Conservation (phyloP, 1,139 yeast species). For the Kodamaea derodonti region DNA sequence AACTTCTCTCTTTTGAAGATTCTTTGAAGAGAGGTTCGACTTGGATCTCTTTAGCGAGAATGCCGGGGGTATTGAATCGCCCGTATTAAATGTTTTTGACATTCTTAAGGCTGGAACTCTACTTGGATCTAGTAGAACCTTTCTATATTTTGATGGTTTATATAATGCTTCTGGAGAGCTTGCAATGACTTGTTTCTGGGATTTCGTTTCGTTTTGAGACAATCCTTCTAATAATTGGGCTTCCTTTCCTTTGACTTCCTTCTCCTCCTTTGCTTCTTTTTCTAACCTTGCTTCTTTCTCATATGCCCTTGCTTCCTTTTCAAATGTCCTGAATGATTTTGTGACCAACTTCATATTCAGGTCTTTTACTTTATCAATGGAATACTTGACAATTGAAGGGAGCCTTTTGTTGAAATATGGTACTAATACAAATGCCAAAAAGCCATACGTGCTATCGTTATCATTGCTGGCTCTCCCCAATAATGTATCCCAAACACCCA, state of each 20-base stretch:
- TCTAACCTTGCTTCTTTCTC: conserved; percentile 6
- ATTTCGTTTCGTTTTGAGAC: background rate
- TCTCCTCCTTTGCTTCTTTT: conserved; percentile 4
- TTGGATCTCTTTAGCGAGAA: conserved; percentile 37
- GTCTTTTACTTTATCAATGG: conserved; percentile 49
- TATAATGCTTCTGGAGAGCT: conserved; percentile 2
- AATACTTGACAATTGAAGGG: conserved; percentile 44
- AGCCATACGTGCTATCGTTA: conserved; percentile 42
- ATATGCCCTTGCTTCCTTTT: conserved; percentile 8
- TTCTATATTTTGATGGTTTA: conserved; percentile 16
- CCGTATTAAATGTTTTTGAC: conserved; percentile 11
- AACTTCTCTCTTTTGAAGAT: conserved; percentile 45
- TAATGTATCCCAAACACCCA: conserved; percentile 54
- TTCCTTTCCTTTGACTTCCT: too few relatives aligned
- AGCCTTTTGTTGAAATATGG: conserved; percentile 51
- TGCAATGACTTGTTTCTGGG: background rate
- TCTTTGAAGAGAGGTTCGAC: conserved; percentile 40
- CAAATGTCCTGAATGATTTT: conserved; percentile 11
- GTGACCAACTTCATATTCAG: conserved; percentile 34
- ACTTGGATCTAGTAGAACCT: conserved; percentile 14
- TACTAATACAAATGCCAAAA: conserved; percentile 49
- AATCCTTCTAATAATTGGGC: too few relatives aligned
- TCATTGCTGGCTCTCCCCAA: conserved; percentile 27
- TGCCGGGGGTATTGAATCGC: conserved; percentile 27
- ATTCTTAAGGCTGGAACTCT: conserved; percentile 17